Percentiles rank a stretch among this genome's conserved stretches.
Evolutionary conservation across 2,329 filamentous ascomycete species (phyloP).

Genomic region (Colletotrichum sojae): DNA sequence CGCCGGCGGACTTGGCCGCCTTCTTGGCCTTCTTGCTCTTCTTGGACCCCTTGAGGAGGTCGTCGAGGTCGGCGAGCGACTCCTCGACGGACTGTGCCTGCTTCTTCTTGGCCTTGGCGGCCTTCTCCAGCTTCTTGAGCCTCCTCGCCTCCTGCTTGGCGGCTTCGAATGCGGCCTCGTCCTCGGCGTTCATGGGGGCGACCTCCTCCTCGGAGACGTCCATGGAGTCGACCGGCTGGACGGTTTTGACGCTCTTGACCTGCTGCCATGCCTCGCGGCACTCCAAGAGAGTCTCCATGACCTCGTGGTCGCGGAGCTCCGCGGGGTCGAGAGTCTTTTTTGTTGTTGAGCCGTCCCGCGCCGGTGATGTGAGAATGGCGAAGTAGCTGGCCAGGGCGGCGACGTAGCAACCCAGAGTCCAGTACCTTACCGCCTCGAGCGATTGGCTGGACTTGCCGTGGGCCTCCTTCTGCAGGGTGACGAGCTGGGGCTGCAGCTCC

Average conservation of each 20-base stretch:
- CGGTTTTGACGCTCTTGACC: slow-evolving; percentile 75
- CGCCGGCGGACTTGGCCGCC: slow-evolving; percentile 57
- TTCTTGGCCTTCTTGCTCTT: slow-evolving; percentile 62
- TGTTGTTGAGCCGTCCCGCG: slow-evolving; percentile 68
- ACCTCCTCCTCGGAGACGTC: slow-evolving; percentile 53
- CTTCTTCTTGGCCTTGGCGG: slow-evolving; percentile 58
- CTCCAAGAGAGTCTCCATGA: slow-evolving; percentile 88
- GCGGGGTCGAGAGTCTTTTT: slow-evolving; percentile 77
- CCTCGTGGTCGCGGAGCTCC: slow-evolving; percentile 89
- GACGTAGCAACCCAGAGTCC: slow-evolving; percentile 87
- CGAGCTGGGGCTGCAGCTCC: slow-evolving; percentile 77
- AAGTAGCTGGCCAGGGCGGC: slow-evolving; percentile 94
- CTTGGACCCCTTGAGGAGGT: slow-evolving; percentile 65
- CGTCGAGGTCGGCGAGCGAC: slow-evolving; percentile 77
- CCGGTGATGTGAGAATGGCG: slow-evolving; percentile 87
- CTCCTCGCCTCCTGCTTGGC: slow-evolving; percentile 50
- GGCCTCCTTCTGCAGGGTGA: slow-evolving; percentile 70
- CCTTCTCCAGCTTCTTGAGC: slow-evolving; percentile 59
- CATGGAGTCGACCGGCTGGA: slow-evolving; percentile 51
- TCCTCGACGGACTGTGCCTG: slow-evolving; percentile 77
- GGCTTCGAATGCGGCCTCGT: slow-evolving; percentile 44
- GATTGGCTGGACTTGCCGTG: slow-evolving; percentile 66
- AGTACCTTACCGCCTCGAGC: slow-evolving; percentile 79
- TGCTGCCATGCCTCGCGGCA: slow-evolving; percentile 86
- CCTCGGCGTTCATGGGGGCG: slow-evolving; percentile 44